Evolutionary conservation across 306 rosid genomes (phyloP).

Genomic region (Vigna nakashimae): DNA sequence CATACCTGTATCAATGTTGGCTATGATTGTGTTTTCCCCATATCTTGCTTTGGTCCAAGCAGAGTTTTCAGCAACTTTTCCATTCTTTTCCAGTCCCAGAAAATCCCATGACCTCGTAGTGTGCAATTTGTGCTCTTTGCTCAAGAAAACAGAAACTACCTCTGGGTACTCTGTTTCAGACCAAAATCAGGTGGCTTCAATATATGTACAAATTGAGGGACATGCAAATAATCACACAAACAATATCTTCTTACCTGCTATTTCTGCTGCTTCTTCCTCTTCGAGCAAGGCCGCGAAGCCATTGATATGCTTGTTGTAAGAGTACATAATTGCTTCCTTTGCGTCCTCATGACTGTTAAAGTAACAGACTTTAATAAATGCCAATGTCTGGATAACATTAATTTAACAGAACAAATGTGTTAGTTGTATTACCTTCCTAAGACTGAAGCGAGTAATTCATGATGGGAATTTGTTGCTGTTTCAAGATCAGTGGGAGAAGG

Average conservation of each 20-base stretch:
- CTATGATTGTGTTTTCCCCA: constrained; percentile 47
- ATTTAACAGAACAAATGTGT: too few relatives aligned
- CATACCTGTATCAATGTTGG: constrained; percentile 43
- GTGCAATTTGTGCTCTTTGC: constrained; percentile 42
- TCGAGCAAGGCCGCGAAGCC: constrained; percentile 76
- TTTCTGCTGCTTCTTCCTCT: constrained; percentile 51
- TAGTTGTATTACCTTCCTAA: constrained; percentile 33
- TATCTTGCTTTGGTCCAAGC: constrained; percentile 38
- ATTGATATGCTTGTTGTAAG: constrained; percentile 63
- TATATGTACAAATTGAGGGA: background rate
- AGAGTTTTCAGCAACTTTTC: background rate
- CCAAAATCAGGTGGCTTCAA: background rate
- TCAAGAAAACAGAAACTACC: constrained; percentile 57
- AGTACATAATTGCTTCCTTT: constrained; percentile 49
- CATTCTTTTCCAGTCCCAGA: constrained; percentile 42
- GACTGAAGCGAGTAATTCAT: constrained; percentile 38
- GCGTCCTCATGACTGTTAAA: constrained; percentile 3
- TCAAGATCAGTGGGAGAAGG: constrained; percentile 39
- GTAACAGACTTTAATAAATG: background rate
- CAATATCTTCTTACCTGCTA: constrained; percentile 50
- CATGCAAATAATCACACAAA: background rate
- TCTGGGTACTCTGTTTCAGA: constrained; percentile 35
- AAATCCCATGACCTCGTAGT: constrained; percentile 73
- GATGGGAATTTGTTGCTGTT: constrained; percentile 38
- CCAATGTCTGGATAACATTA: background rate